Conservation (phyloP, 177 flowering plant species). For the Telopea speciosissima region DNA sequence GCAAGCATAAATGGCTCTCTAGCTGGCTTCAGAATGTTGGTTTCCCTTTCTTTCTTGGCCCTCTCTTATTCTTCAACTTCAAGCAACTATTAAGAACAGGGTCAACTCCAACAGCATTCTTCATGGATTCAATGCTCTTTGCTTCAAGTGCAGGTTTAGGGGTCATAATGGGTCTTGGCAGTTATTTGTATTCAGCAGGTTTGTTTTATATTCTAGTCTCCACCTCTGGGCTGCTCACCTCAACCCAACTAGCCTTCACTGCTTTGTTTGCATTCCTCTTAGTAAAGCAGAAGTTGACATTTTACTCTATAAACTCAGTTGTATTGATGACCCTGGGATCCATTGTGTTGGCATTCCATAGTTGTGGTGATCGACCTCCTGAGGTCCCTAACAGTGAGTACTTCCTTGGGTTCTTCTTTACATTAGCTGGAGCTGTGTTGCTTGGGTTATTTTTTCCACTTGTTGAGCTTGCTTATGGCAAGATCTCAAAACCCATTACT, state of each 20-base stretch:
- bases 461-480: conserved; percentile 1
- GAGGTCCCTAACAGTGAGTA: not conserved
- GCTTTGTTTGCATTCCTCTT: conserved; percentile 4
- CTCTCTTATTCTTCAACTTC: not conserved
- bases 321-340: conserved; percentile 1
- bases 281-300: not conserved
- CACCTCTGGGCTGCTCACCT: not conserved
- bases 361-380: conserved; percentile 1
- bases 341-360: not conserved
- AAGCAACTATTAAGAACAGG: no score
- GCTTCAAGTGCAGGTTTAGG: conserved; percentile 1
- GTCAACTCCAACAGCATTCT: not conserved
- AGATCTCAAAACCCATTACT: not conserved
- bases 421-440: not conserved
- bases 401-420: not conserved
- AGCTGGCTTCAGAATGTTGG: conserved; percentile 4
- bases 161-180: not conserved
- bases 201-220: conserved; percentile 4
- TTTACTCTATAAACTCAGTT: not conserved
- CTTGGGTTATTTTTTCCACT: not conserved
- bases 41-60: conserved; percentile 2
- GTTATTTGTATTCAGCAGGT: not conserved
- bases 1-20: conserved; percentile 5
- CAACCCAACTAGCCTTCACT: conserved; percentile 6
- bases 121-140: not conserved